Conservation (phyloP, 371 early-diverging fungal genomes). For the Gilbertella persicaria region DNA sequence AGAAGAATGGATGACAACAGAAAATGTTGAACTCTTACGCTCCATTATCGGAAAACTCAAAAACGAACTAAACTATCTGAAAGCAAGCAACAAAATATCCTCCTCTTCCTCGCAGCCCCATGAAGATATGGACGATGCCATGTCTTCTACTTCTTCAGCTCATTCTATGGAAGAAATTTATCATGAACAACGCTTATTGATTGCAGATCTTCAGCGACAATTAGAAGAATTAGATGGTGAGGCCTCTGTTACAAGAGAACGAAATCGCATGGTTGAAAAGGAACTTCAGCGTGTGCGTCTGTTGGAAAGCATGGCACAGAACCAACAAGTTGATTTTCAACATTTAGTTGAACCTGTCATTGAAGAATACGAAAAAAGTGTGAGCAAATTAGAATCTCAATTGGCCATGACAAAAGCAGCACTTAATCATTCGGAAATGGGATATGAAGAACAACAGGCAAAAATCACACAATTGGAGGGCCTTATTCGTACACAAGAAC, state of each 20-base stretch:
- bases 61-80: slow-evolving; percentile 50
- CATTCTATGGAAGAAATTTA: slow-evolving; percentile 26
- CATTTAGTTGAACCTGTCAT: slow-evolving; percentile 67
- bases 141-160: slow-evolving; percentile 3
- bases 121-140: slow-evolving; percentile 8
- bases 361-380: slow-evolving; percentile 69
- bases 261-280: slow-evolving; percentile 38
- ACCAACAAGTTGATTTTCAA: slow-evolving; percentile 45
- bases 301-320: slow-evolving; percentile 7
- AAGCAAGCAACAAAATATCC: slow-evolving; percentile 3
- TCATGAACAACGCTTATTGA: slow-evolving; percentile 35
- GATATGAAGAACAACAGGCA: slow-evolving; percentile 52
- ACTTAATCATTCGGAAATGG: slow-evolving; percentile 48
- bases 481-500: slow-evolving; percentile 32
- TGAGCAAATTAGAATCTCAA: slow-evolving; percentile 56
- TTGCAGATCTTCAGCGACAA: slow-evolving; percentile 46
- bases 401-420: slow-evolving; percentile 60
- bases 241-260: slow-evolving; percentile 37
- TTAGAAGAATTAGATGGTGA: slow-evolving; percentile 46
- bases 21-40: slow-evolving; percentile 61
- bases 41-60: slow-evolving; percentile 58
- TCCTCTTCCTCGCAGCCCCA: neutral
- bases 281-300: slow-evolving; percentile 35
- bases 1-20: slow-evolving; percentile 69
- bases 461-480: slow-evolving; percentile 34